Evolutionary conservation across 2,329 filamentous ascomycete species (phyloP), one percentile per base, ranked within the genome.

Genomic region (Emydomyces testavorans): DNA sequence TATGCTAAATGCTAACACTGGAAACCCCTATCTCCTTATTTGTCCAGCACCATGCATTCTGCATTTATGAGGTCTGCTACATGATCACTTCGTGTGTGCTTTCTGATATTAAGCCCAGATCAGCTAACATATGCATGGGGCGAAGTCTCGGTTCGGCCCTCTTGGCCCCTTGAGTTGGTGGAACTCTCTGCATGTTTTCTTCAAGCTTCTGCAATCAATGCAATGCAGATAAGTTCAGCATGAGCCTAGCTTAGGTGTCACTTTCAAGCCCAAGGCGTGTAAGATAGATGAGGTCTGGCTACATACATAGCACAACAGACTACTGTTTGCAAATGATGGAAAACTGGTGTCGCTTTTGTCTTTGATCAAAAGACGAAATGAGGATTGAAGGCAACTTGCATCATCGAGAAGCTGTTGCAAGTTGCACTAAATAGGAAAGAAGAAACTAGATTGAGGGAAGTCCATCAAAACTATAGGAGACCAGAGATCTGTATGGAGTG

Each of bases 261-360:
- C 57, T 7, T 50, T 64, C 35, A 55, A 54, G 38, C 56, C 60
- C 11, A 59, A 63, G 53, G 54, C 61, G 2, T 61, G 56, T 37
- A 62, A 64, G 28, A 53, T 58, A 6, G 56, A 62, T 24, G 62
- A 63, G 50, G 62, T 64, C 7, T 46, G 55, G 45, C 16, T 18
- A 2, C 26, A 6, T 23, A 32, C n/a, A n/a, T n/a, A n/a, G n/a
- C n/a, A n/a, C n/a, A n/a, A n/a, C n/a, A n/a, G n/a, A n/a, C n/a
- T n/a, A n/a, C n/a, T n/a, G n/a, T n/a, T n/a, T n/a, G n/a, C n/a
- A n/a, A n/a, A n/a, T n/a, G n/a, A n/a, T n/a, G n/a, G n/a, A n/a
- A n/a, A n/a, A n/a, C n/a, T n/a, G n/a, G n/a, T n/a, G n/a, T n/a
- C n/a, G n/a, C n/a, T n/a, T n/a, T n/a, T n/a, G n/a, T n/a, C n/a